These are phyloP conservation scores for Sequoiadendron giganteum DNA, from an alignment of 75 land plant species.

Conservation along the genomic window DNA sequence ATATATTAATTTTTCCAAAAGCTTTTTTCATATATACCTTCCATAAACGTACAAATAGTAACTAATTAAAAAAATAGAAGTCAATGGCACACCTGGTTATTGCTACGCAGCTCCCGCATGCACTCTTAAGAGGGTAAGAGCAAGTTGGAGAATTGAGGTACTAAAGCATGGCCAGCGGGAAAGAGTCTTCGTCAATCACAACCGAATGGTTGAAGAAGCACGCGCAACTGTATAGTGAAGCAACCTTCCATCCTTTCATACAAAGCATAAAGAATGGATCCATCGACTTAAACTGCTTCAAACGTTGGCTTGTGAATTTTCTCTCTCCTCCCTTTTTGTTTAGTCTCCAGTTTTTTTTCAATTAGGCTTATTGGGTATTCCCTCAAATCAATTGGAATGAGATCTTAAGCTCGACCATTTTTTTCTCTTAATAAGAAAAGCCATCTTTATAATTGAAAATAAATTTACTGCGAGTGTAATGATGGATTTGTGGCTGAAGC, in stretches of 20 bases:
- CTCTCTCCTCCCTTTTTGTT: not conserved
- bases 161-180: not conserved
- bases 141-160: not conserved
- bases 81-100: no score
- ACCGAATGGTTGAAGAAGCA: slow-evolving; percentile 49
- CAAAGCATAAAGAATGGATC: slow-evolving; percentile 72
- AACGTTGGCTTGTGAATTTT: slow-evolving; percentile 71
- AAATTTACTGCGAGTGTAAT: not conserved
- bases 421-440: no score
- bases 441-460: not conserved
- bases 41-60: no score
- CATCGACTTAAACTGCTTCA: slow-evolving; percentile 58
- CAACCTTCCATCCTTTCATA: slow-evolving; percentile 70
- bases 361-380: no score
- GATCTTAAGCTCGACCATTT: no score
- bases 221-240: slow-evolving; percentile 38
- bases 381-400: no score
- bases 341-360: no score
- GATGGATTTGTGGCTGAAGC: not conserved
- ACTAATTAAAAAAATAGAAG: no score
- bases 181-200: slow-evolving; percentile 13
- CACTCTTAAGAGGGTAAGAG: not conserved
- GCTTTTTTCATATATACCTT: no score
- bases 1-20: no score
- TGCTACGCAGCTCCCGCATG: no score